These are phyloP conservation scores for Pulicaria dysenterica DNA, from an alignment of 129 eudicot genomes.

Conservation along the genomic window DNA sequence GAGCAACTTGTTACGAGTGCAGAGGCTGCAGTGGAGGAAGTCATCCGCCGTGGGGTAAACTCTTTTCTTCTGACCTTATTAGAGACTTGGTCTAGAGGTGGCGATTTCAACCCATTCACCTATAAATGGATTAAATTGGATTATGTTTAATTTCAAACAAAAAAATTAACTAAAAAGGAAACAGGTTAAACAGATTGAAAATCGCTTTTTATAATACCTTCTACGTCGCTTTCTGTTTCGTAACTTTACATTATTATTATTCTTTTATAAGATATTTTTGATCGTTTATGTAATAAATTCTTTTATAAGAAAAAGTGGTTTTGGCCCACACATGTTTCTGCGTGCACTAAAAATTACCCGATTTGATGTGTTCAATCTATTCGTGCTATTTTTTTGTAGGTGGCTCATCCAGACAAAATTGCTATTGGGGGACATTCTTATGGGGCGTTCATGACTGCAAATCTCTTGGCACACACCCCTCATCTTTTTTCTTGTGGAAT, in stretches of 20 bases:
- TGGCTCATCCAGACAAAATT: slow-evolving; percentile 95
- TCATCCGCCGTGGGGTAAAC: slow-evolving; percentile 85
- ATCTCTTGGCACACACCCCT: slow-evolving; percentile 94
- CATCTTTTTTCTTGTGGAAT: slow-evolving; percentile 96
- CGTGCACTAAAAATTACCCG: too few species aligned
- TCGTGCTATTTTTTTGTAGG: slow-evolving; percentile 49
- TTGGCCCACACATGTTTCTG: too few species aligned
- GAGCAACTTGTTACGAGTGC: slow-evolving; percentile 98
- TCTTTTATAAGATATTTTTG: too few species aligned
- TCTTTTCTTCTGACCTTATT: not conserved
- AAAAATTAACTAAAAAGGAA: not conserved
- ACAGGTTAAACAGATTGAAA: not conserved
- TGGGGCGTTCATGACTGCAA: slow-evolving; percentile 99
- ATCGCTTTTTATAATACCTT: not conserved
- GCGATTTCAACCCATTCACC: not conserved
- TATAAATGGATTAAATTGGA: not conserved
- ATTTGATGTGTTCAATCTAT: not conserved
- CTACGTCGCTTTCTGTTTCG: too few species aligned
- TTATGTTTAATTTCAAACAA: not conserved
- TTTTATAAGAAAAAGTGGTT: too few species aligned
- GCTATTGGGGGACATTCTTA: slow-evolving; percentile 99
- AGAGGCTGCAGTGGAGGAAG: slow-evolving; percentile 99
- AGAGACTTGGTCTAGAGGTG: not conserved
- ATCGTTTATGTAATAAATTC: too few species aligned
- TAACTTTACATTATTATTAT: too few species aligned